These are phyloP conservation scores for Echites panduratus DNA, from an alignment of 257 asterid species.

Conservation along the genomic window DNA sequence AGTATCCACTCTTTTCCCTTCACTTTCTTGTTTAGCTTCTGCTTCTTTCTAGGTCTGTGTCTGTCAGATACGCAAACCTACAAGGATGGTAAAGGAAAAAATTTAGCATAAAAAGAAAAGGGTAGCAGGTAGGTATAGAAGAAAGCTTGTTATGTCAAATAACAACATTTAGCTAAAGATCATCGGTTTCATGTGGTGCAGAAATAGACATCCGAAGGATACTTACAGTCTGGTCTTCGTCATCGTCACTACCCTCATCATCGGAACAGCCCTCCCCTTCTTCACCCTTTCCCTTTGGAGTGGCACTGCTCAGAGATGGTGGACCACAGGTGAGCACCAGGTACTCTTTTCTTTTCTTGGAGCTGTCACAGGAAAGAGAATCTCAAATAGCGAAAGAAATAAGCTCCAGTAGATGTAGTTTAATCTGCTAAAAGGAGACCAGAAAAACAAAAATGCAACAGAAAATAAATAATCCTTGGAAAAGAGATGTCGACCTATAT, in stretches of 20 bases:
- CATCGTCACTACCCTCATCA: conserved; percentile 68
- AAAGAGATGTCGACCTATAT: not conserved
- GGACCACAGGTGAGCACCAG: conserved; percentile 91
- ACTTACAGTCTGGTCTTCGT: conserved; percentile 66
- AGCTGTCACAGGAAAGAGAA: conserved; percentile 34
- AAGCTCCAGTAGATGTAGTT: not conserved
- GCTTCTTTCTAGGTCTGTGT: conserved; percentile 74
- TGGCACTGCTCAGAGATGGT: conserved; percentile 53
- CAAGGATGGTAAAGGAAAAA: conserved; percentile 15
- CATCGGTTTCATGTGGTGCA: not conserved
- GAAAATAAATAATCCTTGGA: not conserved
- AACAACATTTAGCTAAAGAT: not conserved
- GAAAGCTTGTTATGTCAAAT: not conserved
- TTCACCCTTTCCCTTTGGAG: conserved; percentile 60
- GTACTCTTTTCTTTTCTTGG: conserved; percentile 85
- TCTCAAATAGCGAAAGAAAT: not conserved
- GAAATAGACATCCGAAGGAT: not conserved
- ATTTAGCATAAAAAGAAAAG: not conserved
- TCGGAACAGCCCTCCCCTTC: conserved; percentile 70
- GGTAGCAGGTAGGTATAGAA: not conserved
- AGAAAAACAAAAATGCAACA: not conserved
- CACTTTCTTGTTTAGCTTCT: conserved; percentile 60
- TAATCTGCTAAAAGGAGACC: not conserved
- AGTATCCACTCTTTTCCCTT: conserved; percentile 84
- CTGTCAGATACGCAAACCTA: conserved; percentile 74